Base-by-base conservation (phyloP, 2,329 filamentous ascomycete species). In the Pseudocercospora pini-densiflorae region DNA sequence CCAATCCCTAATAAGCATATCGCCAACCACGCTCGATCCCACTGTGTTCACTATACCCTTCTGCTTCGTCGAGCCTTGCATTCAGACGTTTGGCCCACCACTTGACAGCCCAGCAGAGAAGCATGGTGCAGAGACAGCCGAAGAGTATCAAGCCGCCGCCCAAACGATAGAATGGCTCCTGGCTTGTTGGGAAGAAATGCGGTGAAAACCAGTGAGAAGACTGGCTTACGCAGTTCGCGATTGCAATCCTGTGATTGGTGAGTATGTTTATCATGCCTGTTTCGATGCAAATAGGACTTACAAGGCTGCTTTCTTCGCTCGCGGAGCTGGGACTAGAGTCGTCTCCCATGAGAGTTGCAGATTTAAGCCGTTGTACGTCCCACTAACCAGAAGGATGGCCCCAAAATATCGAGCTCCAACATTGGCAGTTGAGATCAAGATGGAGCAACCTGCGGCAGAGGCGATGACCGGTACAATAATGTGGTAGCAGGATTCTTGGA, bases 141-240 rank as follows among this genome's bases (percentile, higher is more conserved):
- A 59, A 66, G 33, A 66, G 65, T 21, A 68, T 68, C 10, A 54
- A 63, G 23, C 65, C 68, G 12, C 68, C 65, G 23, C 68, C 68
- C 23, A 47, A 62, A 51, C 65, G 65, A 43, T 70, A 66, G 45
- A 63, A 63, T 3, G 68, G 68, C 58, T 68, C 68, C 14, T 68
- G 68, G 27, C 36, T 62, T 10, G 62, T 58, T 12, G 63, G 60
- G 21, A 78, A 76, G 61, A 82, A 82, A 65, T 81, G 81, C 0
- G 80, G 80, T 0, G 76, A 80, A 59, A 81, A 81, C 80, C 80
- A 81, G 43, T 82, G 81, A 1, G 77, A 79, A 0, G 76, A 72
- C 4, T 78, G 77, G n/a, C 75, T 79, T 1, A 81, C 75, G 36
- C 77, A 80, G 58, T 82, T 82, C 5, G 80, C 79, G 53, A 81